phyloP scores from a whole-genome alignment of 371 early-diverging fungal species.

The Actinomucor elegans region DNA sequence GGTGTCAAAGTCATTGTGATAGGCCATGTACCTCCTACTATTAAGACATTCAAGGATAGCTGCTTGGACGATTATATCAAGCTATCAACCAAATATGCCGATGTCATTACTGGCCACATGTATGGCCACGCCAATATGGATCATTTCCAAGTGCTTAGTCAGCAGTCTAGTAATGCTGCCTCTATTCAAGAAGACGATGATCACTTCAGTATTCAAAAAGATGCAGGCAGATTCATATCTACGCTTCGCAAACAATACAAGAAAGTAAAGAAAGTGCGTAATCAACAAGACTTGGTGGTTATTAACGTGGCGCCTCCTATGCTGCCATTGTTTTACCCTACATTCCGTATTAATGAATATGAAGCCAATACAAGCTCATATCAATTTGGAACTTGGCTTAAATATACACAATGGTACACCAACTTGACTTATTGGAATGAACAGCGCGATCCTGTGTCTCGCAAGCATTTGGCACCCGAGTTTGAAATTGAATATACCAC shows the following conservation, averaged over 20 bases:
- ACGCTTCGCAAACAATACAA: slow-evolving; percentile 28
- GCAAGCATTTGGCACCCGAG: slow-evolving; percentile 13
- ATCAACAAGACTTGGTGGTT: slow-evolving; percentile 46
- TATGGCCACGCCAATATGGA: slow-evolving; percentile 81
- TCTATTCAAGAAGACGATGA: slow-evolving; percentile 25
- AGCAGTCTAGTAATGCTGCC: slow-evolving; percentile 5
- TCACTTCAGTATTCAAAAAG: slow-evolving; percentile 47
- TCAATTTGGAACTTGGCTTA: slow-evolving; percentile 16
- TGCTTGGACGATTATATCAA: slow-evolving; percentile 62
- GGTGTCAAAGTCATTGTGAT: slow-evolving; percentile 60
- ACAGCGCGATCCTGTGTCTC: not conserved
- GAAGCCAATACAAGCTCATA: slow-evolving; percentile 8
- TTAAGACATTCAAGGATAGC: slow-evolving; percentile 58
- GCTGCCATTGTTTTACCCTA: slow-evolving; percentile 69
- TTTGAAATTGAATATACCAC: slow-evolving; percentile 57
- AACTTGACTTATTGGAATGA: slow-evolving; percentile 22
- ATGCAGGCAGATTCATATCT: slow-evolving; percentile 31
- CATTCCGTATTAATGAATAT: slow-evolving; percentile 65
- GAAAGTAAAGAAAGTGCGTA: slow-evolving; percentile 26
- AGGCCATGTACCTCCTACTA: slow-evolving; percentile 77
- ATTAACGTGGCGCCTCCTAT: slow-evolving; percentile 65
- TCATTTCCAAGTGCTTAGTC: slow-evolving; percentile 59
- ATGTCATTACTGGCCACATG: slow-evolving; percentile 66
- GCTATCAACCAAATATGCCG: slow-evolving; percentile 54
- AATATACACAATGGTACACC: slow-evolving; percentile 20